Percentiles rank a stretch among this genome's conserved stretches.
Conservation (phyloP, 2,329 filamentous ascomycete species). For the Simplicillium sp. region DNA sequence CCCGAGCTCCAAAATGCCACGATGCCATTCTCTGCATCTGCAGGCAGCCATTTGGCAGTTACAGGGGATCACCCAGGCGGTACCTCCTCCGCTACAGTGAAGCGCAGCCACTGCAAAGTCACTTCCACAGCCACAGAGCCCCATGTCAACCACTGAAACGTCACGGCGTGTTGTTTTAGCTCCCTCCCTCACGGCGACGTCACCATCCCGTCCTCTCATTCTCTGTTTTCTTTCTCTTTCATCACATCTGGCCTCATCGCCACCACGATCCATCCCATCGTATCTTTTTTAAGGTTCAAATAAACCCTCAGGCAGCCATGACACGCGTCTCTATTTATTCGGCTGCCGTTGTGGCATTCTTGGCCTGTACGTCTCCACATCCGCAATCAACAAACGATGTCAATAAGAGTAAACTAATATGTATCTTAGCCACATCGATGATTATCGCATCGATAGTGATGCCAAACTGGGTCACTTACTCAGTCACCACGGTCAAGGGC, state of each 20-base stretch:
- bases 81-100: too few relatives aligned
- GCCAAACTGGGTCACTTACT: constrained; percentile 63
- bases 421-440: constrained; percentile 53
- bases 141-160: too few relatives aligned
- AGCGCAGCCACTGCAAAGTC: too few relatives aligned
- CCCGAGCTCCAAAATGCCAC: too few relatives aligned
- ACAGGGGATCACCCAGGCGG: too few relatives aligned
- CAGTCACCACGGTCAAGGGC: constrained; percentile 38
- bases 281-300: background rate
- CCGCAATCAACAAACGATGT: background rate
- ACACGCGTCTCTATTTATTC: constrained; percentile 33
- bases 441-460: constrained; percentile 60
- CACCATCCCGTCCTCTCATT: too few relatives aligned
- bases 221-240: too few relatives aligned
- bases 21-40: too few relatives aligned
- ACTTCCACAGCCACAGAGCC: too few relatives aligned
- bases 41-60: too few relatives aligned
- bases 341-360: constrained; percentile 30
- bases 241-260: background rate
- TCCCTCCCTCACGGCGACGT: too few relatives aligned
- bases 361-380: constrained; percentile 26
- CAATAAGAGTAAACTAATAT: constrained; percentile 18
- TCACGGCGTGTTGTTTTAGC: too few relatives aligned
- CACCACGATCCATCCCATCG: background rate
- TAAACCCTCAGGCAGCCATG: constrained; percentile 18